Evolutionary conservation across 306 rosid genomes (phyloP), one percentile per base, ranked within the genome.

Genomic region (Astragalus membranaceus): DNA sequence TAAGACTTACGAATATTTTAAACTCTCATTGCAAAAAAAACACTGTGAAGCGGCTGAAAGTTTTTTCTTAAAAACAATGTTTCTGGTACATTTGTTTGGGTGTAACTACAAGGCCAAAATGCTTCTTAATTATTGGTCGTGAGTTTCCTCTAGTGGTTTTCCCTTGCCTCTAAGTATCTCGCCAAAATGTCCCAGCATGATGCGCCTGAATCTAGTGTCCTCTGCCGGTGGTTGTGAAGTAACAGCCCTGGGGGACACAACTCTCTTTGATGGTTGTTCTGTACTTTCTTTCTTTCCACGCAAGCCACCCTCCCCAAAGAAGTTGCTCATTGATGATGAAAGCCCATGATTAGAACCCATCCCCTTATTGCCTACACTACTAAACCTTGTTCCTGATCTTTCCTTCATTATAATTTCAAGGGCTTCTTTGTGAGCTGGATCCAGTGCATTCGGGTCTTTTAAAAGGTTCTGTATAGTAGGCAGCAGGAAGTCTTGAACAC

Each of bases 361-460:
- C 67, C 75, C 87, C 86, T 88, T 93, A 69, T 81, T 81, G 72
- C 82, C 79, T 73, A 77, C 78, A 26, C 84, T 74, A 14, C 86
- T 94, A 37, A 83, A 78, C 58, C 91, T 81, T 72, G 87, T 79
- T 29, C 97, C 95, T 30, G 92, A 84, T 81, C 92, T 84, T 67
- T 94, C 98, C 85, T 83, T 88, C 97, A 87, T 74, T 52, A 94
- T 83, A 26, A 90, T 94, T 80, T 90, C 98, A 64, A 94, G 89
- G 42, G 97, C 98, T 82, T 94, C 98, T 84, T 87, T 94, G 81
- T 90, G 98, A 6, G 92, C 97, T 46, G 98, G 97, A 84, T 94
- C 98, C 56, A 94, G 78, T 9, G 97, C 91, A 60, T 88, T 96
- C 17, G 52, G 33, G 75, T 94, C 97, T 74, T 69, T 90, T 12